A percentile compares a stretch with the other conserved stretches of the same genome.
Evolutionary conservation across 2,329 filamentous ascomycete genomes (phyloP).

Genomic region (Pseudogymnoascus sp.): DNA sequence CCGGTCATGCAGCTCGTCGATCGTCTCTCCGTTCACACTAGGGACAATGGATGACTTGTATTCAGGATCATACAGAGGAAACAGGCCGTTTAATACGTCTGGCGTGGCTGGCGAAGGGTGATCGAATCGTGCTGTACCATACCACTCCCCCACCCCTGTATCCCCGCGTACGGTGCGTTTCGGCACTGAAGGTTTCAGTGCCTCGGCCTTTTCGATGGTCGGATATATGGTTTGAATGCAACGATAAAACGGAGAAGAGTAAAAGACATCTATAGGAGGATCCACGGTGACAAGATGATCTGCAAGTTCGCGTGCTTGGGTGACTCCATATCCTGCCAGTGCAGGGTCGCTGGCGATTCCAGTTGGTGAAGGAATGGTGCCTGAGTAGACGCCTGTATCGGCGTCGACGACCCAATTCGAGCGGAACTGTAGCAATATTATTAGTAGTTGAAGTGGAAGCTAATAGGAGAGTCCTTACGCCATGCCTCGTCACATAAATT

Average conservation of each 20-base stretch:
- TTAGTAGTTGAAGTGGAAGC: not conserved
- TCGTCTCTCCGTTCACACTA: slow-evolving; percentile 66
- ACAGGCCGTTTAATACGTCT: slow-evolving; percentile 53
- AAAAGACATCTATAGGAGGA: slow-evolving; percentile 66
- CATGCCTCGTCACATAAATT: slow-evolving; percentile 68
- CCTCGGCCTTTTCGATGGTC: slow-evolving; percentile 43
- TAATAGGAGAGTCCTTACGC: slow-evolving; percentile 43
- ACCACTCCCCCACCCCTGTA: slow-evolving; percentile 72
- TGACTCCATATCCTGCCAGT: slow-evolving; percentile 76
- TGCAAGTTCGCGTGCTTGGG: slow-evolving; percentile 72
- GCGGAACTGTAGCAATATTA: slow-evolving; percentile 57
- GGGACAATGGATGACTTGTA: slow-evolving; percentile 61
- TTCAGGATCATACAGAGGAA: slow-evolving; percentile 49
- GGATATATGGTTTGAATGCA: slow-evolving; percentile 78
- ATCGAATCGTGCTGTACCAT: slow-evolving; percentile 73
- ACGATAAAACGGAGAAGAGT: slow-evolving; percentile 78
- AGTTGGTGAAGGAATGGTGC: slow-evolving; percentile 69
- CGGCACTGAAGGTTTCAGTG: slow-evolving; percentile 15
- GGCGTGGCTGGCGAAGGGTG: slow-evolving; percentile 70
- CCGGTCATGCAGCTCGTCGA: slow-evolving; percentile 71
- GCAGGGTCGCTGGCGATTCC: slow-evolving; percentile 81
- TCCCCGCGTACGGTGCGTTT: slow-evolving; percentile 43
- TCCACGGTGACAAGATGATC: slow-evolving; percentile 51
- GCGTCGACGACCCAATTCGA: slow-evolving; percentile 83
- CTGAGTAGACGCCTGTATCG: slow-evolving; percentile 66